Evolutionary conservation across 2,329 filamentous ascomycete species (phyloP), one percentile per base, ranked within the genome.

Genomic region (Leptographium galeiforme): DNA sequence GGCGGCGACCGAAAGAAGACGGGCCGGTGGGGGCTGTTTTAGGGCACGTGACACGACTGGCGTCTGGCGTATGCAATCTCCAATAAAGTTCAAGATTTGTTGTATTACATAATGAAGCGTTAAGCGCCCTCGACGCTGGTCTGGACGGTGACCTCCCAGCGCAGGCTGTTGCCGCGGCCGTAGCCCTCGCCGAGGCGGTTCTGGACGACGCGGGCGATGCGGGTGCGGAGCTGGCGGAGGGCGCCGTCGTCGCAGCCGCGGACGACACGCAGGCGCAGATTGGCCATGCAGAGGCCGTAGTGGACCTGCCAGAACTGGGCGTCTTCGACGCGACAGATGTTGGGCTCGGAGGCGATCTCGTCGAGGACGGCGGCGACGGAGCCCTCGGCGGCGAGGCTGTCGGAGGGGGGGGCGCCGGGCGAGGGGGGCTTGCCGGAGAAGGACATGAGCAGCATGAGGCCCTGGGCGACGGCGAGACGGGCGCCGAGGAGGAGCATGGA

Each of bases 301-400:
- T 98, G 93, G 14, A 96, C 93, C 71, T 98, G 93, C 93, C 93
- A 98, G 68, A 98, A 95, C 64, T 89, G 84, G 2, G 90, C 91
- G 63, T 96, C 90, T 55, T 96, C 88, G 48, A 98, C 82, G 1
- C 78, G 77, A 46, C 78, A 78, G 32, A 97, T 82, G 53, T 78
- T 77, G 2, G 86, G 81, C 61, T 96, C 89, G 1, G 82, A 77
- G 65, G 89, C 84, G 51, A 98, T 90, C 66, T 95, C 89, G 53
- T 80, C 79, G 61, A 96, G 75, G n/a, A 95, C 84, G 25, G 84
- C 82, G 16, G 48, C n/a, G 8, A 50, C 48, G 48, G 36, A 16
- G 25, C 32, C 33, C n/a, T 6, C 11, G 19, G 12, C 19, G n/a
- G 12, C n/a, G 2, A 16, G 16, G 12, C 13, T 6, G 30, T 25